Evolutionary conservation across 2,329 filamentous ascomycete genomes (phyloP).

Genomic region (Cladosporium velox): DNA sequence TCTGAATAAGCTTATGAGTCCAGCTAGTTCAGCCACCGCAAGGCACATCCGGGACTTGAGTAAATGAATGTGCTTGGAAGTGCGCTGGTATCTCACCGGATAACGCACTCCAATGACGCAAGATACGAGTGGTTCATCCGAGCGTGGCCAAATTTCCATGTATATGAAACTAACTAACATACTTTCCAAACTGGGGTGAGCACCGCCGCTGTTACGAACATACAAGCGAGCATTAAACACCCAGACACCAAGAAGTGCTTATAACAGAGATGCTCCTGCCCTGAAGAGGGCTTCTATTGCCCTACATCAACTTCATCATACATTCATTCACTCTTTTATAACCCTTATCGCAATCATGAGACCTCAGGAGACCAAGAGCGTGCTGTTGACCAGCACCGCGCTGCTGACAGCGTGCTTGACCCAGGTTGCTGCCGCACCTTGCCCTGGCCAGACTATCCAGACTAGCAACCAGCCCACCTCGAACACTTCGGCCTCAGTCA

Average conservation of each 20-base stretch:
- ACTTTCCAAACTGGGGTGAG: slow-evolving; percentile 4
- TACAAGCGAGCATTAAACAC: slow-evolving; percentile 3
- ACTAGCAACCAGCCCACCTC: neutral
- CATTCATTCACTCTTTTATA: neutral
- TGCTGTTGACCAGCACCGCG: slow-evolving; percentile 20
- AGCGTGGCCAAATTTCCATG: slow-evolving; percentile 3
- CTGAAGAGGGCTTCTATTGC: slow-evolving; percentile 16
- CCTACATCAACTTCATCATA: slow-evolving; percentile 2
- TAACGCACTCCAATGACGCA: slow-evolving; percentile 6
- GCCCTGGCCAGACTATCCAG: slow-evolving; percentile 32
- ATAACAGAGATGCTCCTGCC: slow-evolving; percentile 11
- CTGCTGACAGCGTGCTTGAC: slow-evolving; percentile 19
- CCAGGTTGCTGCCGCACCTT: slow-evolving; percentile 33
- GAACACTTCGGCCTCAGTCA: neutral
- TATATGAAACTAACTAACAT: slow-evolving; percentile 10
- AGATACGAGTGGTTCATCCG: neutral
- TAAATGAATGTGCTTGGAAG: neutral
- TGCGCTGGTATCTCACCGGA: neutral
- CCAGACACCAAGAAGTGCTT: slow-evolving; percentile 11
- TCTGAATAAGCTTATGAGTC: neutral
- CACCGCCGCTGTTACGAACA: slow-evolving; percentile 13
- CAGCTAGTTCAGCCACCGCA: neutral
- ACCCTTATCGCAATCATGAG: slow-evolving; percentile 19
- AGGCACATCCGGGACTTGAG: neutral
- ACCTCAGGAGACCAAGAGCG: slow-evolving; percentile 10